Evolutionary conservation across 192 early-diverging fungal genomes (phyloP).

Genomic region (Backusella sp.): DNA sequence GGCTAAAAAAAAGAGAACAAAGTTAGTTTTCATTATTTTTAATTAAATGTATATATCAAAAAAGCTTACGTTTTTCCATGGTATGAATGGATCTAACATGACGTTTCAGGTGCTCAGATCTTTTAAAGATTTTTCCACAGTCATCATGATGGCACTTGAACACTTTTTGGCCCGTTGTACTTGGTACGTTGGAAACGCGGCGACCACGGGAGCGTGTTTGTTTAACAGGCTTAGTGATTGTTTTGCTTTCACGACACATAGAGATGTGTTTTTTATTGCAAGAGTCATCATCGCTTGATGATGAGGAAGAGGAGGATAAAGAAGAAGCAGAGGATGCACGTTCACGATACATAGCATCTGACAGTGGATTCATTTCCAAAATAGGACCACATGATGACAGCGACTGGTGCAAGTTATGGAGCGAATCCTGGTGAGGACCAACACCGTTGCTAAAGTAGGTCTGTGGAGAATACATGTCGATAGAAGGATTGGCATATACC

Average conservation of each 20-base stretch:
- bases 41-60: neutral
- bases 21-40: neutral
- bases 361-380: neutral
- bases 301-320: neutral
- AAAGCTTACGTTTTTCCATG: slow-evolving; percentile 56
- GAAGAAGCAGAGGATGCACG: slow-evolving; percentile 9
- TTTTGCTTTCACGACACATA: neutral
- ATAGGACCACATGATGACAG: neutral
- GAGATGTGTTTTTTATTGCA: neutral
- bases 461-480: slow-evolving; percentile 15
- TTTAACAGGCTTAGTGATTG: neutral
- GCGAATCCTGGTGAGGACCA: neutral
- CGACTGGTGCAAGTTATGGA: neutral
- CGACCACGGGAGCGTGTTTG: slow-evolving; percentile 45
- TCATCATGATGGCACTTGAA: slow-evolving; percentile 53
- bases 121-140: slow-evolving; percentile 57
- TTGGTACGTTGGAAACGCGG: slow-evolving; percentile 48
- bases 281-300: neutral
- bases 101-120: slow-evolving; percentile 59
- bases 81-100: slow-evolving; percentile 61
- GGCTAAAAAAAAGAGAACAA: slow-evolving; percentile 24
- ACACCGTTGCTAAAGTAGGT: neutral
- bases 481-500: slow-evolving; percentile 9
- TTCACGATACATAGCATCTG: slow-evolving; percentile 2
- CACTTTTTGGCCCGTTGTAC: slow-evolving; percentile 43